A percentile compares a stretch with the other conserved stretches of the same genome.
phyloP scores from a whole-genome alignment of 495 filamentous ascomycete genomes.

The Talaromyces adpressus region DNA sequence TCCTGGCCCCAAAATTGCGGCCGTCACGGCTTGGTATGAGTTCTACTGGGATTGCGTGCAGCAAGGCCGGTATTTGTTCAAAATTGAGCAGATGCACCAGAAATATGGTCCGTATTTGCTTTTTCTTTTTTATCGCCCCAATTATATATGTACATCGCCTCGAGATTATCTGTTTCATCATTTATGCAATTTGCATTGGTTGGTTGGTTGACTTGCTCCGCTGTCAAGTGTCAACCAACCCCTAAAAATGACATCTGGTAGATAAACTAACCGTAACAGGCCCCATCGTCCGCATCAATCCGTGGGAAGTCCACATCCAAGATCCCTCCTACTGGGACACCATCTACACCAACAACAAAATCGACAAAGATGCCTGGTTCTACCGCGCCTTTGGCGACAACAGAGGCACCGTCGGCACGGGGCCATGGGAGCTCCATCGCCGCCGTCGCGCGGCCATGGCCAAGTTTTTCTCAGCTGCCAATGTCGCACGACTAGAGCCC shows the following conservation, averaged over 20 bases:
- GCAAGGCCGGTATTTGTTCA: conserved; percentile 17
- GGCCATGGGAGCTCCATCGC: conserved; percentile 19
- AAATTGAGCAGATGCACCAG: conserved; percentile 25
- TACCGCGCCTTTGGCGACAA: conserved; percentile 12
- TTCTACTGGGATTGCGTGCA: conserved; percentile 20
- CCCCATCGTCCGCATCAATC: conserved; percentile 47
- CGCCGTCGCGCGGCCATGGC: conserved; percentile 21
- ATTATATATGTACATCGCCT: background rate
- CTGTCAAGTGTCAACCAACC: conserved; percentile 15
- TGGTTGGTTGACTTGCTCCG: background rate
- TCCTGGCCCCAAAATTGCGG: conserved; percentile 42
- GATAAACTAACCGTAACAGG: conserved; percentile 22
- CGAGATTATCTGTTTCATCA: too few species aligned
- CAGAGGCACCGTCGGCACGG: conserved; percentile 13
- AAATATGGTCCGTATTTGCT: conserved; percentile 23
- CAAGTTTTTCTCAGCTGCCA: conserved; percentile 23
- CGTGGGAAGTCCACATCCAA: conserved; percentile 41
- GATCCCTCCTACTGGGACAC: conserved; percentile 30
- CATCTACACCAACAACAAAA: conserved; percentile 21
- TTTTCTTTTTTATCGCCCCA: background rate
- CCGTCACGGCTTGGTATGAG: conserved; percentile 26
- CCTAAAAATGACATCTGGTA: background rate
- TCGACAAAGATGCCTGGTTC: conserved; percentile 14
- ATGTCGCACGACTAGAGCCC: conserved; percentile 24
- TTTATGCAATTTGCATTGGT: background rate